These are phyloP conservation scores for Zymoseptoria pseudotritici DNA, from an alignment of 2,329 filamentous ascomycete genomes.

Conservation along the genomic window DNA sequence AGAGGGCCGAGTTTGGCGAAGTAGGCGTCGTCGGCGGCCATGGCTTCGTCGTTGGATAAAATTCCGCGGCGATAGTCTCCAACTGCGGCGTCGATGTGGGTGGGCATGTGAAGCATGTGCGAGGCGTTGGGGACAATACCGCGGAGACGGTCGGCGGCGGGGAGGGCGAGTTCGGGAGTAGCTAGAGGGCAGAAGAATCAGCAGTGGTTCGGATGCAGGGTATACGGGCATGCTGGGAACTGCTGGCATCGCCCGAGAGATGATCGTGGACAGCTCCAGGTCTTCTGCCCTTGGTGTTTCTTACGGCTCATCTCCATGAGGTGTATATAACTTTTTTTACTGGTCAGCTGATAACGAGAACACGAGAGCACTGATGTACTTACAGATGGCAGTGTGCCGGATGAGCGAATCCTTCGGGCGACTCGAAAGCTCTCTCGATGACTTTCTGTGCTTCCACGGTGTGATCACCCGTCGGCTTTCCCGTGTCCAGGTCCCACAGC, in stretches of 20 bases:
- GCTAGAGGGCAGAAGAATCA: too few relatives aligned
- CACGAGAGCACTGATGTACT: too few relatives aligned
- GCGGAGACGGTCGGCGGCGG: not conserved
- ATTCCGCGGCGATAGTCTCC: not conserved
- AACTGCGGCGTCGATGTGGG: not conserved
- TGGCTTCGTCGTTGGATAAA: not conserved
- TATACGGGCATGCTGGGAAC: too few relatives aligned
- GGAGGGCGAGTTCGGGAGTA: not conserved
- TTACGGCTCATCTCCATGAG: not conserved
- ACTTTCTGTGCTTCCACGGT: not conserved
- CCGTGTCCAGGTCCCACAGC: not conserved
- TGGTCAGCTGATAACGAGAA: too few relatives aligned
- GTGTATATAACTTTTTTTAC: not conserved
- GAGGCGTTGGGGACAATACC: not conserved
- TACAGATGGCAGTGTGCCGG: not conserved
- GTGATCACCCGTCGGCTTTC: not conserved
- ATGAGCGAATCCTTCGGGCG: not conserved
- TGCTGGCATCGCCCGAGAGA: too few relatives aligned
- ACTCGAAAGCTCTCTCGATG: not conserved
- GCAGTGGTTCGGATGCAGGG: too few relatives aligned
- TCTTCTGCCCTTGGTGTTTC: too few relatives aligned
- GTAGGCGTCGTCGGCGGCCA: not conserved
- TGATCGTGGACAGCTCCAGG: too few relatives aligned
- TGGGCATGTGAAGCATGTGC: not conserved
- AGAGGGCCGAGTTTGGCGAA: not conserved